Percentiles rank a stretch among this genome's conserved stretches.
These are phyloP conservation scores for Exophiala calicioides DNA, from an alignment of 2,329 filamentous ascomycete species.

Conservation along the genomic window DNA sequence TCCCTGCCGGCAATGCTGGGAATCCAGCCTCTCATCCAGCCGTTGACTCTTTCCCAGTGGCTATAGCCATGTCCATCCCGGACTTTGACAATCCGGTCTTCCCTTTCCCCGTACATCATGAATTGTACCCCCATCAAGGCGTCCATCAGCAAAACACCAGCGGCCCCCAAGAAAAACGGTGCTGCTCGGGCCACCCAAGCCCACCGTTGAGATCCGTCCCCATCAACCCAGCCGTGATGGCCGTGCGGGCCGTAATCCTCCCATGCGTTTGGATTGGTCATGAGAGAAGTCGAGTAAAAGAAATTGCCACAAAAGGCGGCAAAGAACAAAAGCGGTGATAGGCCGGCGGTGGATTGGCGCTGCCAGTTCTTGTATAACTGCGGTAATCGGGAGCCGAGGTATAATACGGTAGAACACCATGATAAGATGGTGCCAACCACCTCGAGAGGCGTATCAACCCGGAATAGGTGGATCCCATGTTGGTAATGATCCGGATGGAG, in stretches of 20 bases:
- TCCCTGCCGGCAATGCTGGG: constrained; percentile 51
- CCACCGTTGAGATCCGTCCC: constrained; percentile 54
- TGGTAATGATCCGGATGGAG: constrained; percentile 19
- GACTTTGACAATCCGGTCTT: constrained; percentile 49
- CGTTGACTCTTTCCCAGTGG: constrained; percentile 59
- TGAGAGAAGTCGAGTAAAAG: constrained; percentile 64
- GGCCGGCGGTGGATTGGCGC: constrained; percentile 64
- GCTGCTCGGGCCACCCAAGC: constrained; percentile 61
- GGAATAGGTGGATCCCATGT: constrained; percentile 32
- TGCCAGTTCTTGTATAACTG: constrained; percentile 67
- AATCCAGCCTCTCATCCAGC: constrained; percentile 68
- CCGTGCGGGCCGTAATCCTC: constrained; percentile 57
- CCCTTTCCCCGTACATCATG: constrained; percentile 57
- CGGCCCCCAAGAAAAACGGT: constrained; percentile 67
- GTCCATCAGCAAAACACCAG: constrained; percentile 64
- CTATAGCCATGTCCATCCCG: constrained; percentile 46
- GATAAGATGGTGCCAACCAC: constrained; percentile 55
- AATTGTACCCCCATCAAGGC: constrained; percentile 65
- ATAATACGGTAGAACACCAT: constrained; percentile 59
- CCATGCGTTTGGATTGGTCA: constrained; percentile 67
- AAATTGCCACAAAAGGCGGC: constrained; percentile 69
- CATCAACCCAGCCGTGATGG: constrained; percentile 60
- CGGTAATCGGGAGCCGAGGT: constrained; percentile 61
- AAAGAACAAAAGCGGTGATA: constrained; percentile 63
- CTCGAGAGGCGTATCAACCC: constrained; percentile 38